Conservation (phyloP, 495 filamentous ascomycete genomes). For the Amphirosellinia nigrospora region DNA sequence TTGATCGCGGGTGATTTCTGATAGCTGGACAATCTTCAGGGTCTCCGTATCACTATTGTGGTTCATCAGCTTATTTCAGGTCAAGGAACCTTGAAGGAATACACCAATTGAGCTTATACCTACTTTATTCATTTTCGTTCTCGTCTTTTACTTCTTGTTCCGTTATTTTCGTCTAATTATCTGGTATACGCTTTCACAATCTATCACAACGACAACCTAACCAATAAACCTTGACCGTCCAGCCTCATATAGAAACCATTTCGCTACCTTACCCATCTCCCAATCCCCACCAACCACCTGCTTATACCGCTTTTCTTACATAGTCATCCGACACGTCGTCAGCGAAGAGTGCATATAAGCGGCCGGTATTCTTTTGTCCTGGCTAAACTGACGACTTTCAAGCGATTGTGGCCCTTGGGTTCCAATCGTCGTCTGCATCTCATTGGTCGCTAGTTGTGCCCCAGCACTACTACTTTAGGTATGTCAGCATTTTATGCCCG, state of each 20-base stretch:
- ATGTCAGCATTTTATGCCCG: conserved; percentile 29
- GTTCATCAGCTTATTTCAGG: neutral
- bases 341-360: neutral
- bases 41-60: neutral
- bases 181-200: neutral
- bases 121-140: too few relatives aligned
- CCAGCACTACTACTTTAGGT: conserved; percentile 34
- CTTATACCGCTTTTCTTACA: conserved; percentile 4
- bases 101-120: too few relatives aligned
- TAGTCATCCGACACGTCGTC: neutral
- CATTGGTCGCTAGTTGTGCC: conserved; percentile 33
- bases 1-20: conserved; percentile 6
- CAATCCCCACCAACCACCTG: neutral
- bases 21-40: conserved; percentile 1
- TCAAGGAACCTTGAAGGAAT: too few relatives aligned
- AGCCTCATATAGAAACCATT: neutral
- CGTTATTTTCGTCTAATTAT: neutral
- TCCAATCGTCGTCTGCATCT: conserved; percentile 32
- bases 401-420: conserved; percentile 29
- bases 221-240: neutral
- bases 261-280: neutral
- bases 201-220: neutral
- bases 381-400: conserved; percentile 22
- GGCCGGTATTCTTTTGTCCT: conserved; percentile 10
- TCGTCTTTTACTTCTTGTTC: too few relatives aligned